Percentiles rank a stretch among this genome's conserved stretches.
Evolutionary conservation across 805 yeast species (phyloP).

Genomic region (Starmerella roubikii): DNA sequence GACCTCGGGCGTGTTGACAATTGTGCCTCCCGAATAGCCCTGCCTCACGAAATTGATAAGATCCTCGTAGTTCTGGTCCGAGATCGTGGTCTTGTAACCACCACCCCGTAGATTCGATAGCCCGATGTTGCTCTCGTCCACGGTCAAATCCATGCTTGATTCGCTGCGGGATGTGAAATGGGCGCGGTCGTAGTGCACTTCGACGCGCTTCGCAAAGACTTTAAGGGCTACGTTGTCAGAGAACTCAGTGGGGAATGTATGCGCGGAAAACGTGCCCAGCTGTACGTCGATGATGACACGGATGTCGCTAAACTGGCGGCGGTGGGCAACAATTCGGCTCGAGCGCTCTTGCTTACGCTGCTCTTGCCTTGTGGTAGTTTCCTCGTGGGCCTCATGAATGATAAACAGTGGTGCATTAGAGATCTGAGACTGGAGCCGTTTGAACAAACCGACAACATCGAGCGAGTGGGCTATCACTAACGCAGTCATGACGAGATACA

Average conservation of each 20-base stretch:
- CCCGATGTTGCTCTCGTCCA: constrained; percentile 53
- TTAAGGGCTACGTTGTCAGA: constrained; percentile 65
- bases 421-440: constrained; percentile 17
- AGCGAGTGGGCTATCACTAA: constrained; percentile 70
- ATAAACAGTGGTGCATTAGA: constrained; percentile 12
- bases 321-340: neutral
- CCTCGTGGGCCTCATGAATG: constrained; percentile 5
- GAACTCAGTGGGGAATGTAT: constrained; percentile 72
- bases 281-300: constrained; percentile 56
- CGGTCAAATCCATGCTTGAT: constrained; percentile 44
- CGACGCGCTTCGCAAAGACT: constrained; percentile 22
- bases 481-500: constrained; percentile 61
- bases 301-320: constrained; percentile 24
- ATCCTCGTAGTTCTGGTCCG: constrained; percentile 36
- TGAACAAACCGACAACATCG: constrained; percentile 46
- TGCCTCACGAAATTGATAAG: constrained; percentile 41
- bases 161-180: constrained; percentile 18
- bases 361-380: neutral
- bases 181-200: constrained; percentile 21
- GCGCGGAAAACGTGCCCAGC: constrained; percentile 41
- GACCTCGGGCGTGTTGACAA: constrained; percentile 67
- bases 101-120: constrained; percentile 42
- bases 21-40: constrained; percentile 62
- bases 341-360: neutral
- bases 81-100: constrained; percentile 36